Evolutionary conservation across 768 basidiomycete genomes (phyloP).

Genomic region (Boletus barrowsii): DNA sequence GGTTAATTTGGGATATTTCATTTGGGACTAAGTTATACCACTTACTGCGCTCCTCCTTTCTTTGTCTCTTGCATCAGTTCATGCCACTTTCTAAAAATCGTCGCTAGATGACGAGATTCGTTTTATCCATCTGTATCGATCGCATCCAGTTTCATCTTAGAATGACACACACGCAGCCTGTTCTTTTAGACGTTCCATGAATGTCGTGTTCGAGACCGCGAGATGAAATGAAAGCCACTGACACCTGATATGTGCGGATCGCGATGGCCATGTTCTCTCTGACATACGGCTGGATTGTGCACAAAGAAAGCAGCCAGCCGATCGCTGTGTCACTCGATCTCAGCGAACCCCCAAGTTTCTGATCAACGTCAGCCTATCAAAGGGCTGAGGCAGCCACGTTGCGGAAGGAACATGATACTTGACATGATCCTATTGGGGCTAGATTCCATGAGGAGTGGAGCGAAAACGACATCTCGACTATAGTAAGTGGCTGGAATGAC

Average conservation of each 20-base stretch:
- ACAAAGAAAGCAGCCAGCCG: background rate
- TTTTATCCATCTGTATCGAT: conserved; percentile 15
- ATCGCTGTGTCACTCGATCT: conserved; percentile 23
- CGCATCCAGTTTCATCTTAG: conserved; percentile 8
- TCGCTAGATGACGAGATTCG: conserved; percentile 3
- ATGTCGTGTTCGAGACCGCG: conserved; percentile 8
- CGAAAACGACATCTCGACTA: background rate
- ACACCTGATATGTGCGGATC: conserved; percentile 7
- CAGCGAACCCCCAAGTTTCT: conserved; percentile 20
- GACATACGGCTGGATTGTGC: background rate
- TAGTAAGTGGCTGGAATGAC: conserved; percentile 1
- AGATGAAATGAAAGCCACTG: conserved; percentile 10
- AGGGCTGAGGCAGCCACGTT: conserved; percentile 1
- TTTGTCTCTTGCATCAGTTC: conserved; percentile 11
- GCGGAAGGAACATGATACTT: conserved; percentile 10
- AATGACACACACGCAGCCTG: conserved; percentile 2
- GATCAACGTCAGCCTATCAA: conserved; percentile 3
- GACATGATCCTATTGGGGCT: conserved; percentile 1
- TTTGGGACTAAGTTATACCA: conserved; percentile 30
- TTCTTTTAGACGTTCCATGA: conserved; percentile 1
- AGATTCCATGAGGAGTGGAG: conserved; percentile 21
- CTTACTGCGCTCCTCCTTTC: conserved; percentile 7
- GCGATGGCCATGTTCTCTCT: background rate
- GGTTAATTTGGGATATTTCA: conserved; percentile 19
- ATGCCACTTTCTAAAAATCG: background rate